Base-by-base conservation (phyloP, 1,284 basidiomycete species). In the Phlebopus sp. region DNA sequence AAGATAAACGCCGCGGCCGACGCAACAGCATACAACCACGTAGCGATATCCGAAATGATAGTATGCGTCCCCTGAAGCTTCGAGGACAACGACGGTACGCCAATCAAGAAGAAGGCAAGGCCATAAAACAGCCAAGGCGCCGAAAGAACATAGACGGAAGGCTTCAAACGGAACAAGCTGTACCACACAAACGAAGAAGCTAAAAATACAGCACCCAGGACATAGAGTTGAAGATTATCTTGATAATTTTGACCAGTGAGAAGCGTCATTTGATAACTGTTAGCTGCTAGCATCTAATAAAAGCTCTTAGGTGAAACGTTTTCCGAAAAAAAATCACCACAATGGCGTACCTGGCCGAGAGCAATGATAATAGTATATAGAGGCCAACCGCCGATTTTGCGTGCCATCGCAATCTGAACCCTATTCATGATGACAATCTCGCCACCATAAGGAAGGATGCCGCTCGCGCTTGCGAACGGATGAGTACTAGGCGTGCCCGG, bases 211-310 rank as follows among this genome's bases (percentile, higher is more conserved):
- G 79, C 82, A 47, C 92, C 89, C 21, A 96, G 81, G 45, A 95
- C 90, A 63, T 95, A 96, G n/a, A 94, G 77, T 62, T 93, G 88
- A 29, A 89, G 57, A 58, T 87, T 76, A 50, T 84, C 81, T 63
- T 92, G 83, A 69, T 84, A 91, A 59, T 90, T 92, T 59, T 85
- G 81, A 46, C 92, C 92, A 19, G 89, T 86, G 31, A 95, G 76
- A 23, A 95, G 72, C 18, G 90, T 93, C 59, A 95, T 87, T 70
- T 96, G 92, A 82, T 95, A 96, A 63, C 92, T 94, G n/a, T 92
- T 93, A 32, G 88, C 86, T 52, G 84, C 82, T 55, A 90, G 66
- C 82, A 90, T 89, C 78, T 85, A 50, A 5, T 42, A 45, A 37
- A 35, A 34, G 21, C 36, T n/a, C 42, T 53, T n/a, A n/a, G 13